Conservation (phyloP, 352 stramenopile genomes). For the Phytophthora cryptogea region DNA sequence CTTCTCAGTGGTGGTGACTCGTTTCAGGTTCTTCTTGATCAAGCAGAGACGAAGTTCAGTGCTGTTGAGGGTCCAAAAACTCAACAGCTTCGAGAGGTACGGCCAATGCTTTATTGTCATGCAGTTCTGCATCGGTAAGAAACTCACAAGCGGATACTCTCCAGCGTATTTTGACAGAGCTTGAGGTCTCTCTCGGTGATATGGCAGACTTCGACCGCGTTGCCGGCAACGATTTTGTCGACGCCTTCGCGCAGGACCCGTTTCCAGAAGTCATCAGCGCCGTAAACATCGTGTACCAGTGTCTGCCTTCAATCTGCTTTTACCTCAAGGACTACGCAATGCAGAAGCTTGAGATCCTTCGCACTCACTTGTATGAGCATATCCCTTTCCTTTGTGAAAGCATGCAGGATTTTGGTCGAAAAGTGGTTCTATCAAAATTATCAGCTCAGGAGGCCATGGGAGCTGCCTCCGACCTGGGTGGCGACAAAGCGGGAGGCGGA, state of each 20-base stretch:
- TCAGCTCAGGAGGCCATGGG: constrained; percentile 34
- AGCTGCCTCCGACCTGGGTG: constrained; percentile 28
- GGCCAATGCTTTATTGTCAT: no score
- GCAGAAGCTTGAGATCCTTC: constrained; percentile 42
- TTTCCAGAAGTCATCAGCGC: constrained; percentile 26
- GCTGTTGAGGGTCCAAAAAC: not conserved
- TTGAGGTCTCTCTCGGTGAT: constrained; percentile 50
- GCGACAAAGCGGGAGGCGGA: constrained; percentile 14
- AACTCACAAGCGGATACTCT: no score
- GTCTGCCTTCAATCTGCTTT: constrained; percentile 51
- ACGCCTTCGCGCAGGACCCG: constrained; percentile 25
- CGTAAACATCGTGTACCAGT: constrained; percentile 36
- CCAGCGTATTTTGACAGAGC: constrained; percentile 45
- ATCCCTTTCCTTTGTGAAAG: constrained; percentile 49
- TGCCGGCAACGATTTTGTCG: constrained; percentile 44
- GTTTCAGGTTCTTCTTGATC: constrained; percentile 39
- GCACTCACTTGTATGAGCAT: constrained; percentile 32
- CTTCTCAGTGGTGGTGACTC: constrained; percentile 16
- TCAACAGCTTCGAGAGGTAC: constrained; percentile 20
- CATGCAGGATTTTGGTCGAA: constrained; percentile 10
- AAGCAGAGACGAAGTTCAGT: constrained; percentile 18
- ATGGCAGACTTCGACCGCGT: constrained; percentile 37
- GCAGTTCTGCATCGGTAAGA: no score
- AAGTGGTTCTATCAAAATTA: constrained; percentile 28
- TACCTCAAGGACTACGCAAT: constrained; percentile 45